Evolutionary conservation across 495 filamentous ascomycete genomes (phyloP).

Genomic region (Cryomyces minteri): DNA sequence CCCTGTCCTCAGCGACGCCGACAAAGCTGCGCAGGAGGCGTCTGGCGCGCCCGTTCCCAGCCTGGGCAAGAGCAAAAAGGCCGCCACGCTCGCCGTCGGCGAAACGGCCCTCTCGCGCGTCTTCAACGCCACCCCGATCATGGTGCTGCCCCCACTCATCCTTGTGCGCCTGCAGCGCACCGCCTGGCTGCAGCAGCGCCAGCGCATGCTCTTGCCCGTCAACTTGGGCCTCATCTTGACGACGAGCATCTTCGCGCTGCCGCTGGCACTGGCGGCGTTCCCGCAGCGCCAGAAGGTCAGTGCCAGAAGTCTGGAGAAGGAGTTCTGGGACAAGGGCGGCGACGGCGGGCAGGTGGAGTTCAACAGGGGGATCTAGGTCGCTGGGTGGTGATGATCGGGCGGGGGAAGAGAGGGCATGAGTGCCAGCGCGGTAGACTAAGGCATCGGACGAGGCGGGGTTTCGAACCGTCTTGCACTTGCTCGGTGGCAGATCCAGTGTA

Average conservation of each 20-base stretch:
- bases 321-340: slow-evolving; percentile 67
- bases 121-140: slow-evolving; percentile 86
- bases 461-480: too few relatives aligned
- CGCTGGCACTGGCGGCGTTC: slow-evolving; percentile 76
- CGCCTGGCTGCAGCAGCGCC: slow-evolving; percentile 53
- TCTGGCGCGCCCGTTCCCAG: slow-evolving; percentile 28
- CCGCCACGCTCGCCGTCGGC: slow-evolving; percentile 70
- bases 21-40: slow-evolving; percentile 27
- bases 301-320: slow-evolving; percentile 53
- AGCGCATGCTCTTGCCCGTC: slow-evolving; percentile 52
- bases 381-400: too few relatives aligned
- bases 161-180: slow-evolving; percentile 66
- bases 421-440: too few relatives aligned
- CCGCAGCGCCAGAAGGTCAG: slow-evolving; percentile 70
- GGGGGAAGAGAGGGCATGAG: too few relatives aligned
- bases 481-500: too few relatives aligned
- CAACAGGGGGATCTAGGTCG: slow-evolving; percentile 62
- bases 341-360: slow-evolving; percentile 65
- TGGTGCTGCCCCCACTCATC: slow-evolving; percentile 79
- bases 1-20: slow-evolving; percentile 42
- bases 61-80: slow-evolving; percentile 71
- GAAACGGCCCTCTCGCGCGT: slow-evolving; percentile 84
- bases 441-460: too few relatives aligned
- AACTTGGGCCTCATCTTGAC: slow-evolving; percentile 69
- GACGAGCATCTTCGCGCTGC: slow-evolving; percentile 68